A percentile compares a stretch with the other conserved stretches of the same genome.
Evolutionary conservation across 2,329 filamentous ascomycete species (phyloP).

Genomic region (Xylariales sp.): DNA sequence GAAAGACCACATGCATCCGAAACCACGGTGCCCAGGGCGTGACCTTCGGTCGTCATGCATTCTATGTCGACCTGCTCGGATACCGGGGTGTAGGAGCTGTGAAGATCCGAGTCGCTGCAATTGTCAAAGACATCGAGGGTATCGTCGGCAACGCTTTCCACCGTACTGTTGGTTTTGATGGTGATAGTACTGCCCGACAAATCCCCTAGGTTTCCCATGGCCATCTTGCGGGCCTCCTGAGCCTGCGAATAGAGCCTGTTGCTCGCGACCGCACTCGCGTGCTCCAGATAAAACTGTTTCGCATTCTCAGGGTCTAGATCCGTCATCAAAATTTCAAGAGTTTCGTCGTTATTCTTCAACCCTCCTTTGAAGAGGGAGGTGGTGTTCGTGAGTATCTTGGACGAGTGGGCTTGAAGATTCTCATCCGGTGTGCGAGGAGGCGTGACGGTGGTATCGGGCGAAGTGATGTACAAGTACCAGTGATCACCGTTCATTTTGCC

Average conservation of each 20-base stretch:
- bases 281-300: constrained; percentile 75
- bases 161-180: constrained; percentile 54
- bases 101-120: constrained; percentile 62
- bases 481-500: constrained; percentile 99
- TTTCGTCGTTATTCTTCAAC: constrained; percentile 75
- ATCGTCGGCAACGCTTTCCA: constrained; percentile 62
- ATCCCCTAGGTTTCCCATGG: constrained; percentile 68
- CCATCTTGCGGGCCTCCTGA: constrained; percentile 70
- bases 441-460: constrained; percentile 81
- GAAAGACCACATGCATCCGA: constrained; percentile 90
- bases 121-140: constrained; percentile 85
- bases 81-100: constrained; percentile 67
- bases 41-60: constrained; percentile 89
- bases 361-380: constrained; percentile 54
- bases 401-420: constrained; percentile 60
- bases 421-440: constrained; percentile 81
- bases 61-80: constrained; percentile 71
- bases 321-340: constrained; percentile 78
- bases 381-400: constrained; percentile 66
- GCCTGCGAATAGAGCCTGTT: constrained; percentile 78
- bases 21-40: constrained; percentile 91
- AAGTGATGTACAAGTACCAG: constrained; percentile 98
- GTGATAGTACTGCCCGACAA: constrained; percentile 62
- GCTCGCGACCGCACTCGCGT: constrained; percentile 90
- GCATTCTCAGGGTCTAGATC: constrained; percentile 75